A percentile compares a stretch with the other conserved stretches of the same genome.
phyloP scores from a whole-genome alignment of 2,329 filamentous ascomycete genomes.

The Claviceps pazoutovae region DNA sequence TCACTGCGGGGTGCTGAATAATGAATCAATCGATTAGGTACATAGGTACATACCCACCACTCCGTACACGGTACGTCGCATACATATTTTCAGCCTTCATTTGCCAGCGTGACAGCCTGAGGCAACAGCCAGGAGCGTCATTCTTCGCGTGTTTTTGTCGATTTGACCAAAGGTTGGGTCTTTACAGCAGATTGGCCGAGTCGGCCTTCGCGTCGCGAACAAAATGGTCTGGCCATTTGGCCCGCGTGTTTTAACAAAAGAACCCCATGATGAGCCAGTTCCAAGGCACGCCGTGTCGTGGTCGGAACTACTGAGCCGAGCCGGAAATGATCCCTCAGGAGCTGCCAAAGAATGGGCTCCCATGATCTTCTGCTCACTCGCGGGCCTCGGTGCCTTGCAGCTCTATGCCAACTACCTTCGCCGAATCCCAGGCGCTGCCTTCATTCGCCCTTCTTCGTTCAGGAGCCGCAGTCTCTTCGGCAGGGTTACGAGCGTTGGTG shows the following conservation, averaged over 20 bases:
- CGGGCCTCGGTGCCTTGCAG: slow-evolving; percentile 24
- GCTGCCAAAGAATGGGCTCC: slow-evolving; percentile 27
- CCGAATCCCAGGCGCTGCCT: slow-evolving; percentile 63
- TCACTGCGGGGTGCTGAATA: not conserved
- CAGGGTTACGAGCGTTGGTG: slow-evolving; percentile 81
- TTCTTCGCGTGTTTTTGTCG: not conserved
- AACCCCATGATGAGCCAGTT: slow-evolving; percentile 10
- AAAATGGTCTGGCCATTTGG: slow-evolving; percentile 29
- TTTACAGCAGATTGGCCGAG: slow-evolving; percentile 1
- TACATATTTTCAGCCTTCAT: too few relatives aligned
- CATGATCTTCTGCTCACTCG: slow-evolving; percentile 22
- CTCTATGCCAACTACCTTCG: slow-evolving; percentile 67
- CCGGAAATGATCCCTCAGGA: slow-evolving; percentile 16
- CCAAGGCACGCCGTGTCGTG: slow-evolving; percentile 21
- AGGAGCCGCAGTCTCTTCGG: slow-evolving; percentile 67
- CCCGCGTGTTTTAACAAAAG: slow-evolving; percentile 14
- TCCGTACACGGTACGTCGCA: too few relatives aligned
- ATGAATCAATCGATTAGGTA: not conserved
- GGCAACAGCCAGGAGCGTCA: not conserved
- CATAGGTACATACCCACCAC: not conserved
- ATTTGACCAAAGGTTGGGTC: not conserved
- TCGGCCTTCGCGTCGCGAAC: slow-evolving; percentile 17
- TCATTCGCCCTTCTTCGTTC: slow-evolving; percentile 64
- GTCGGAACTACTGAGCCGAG: slow-evolving; percentile 21
- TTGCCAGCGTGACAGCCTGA: not conserved